Percentiles rank a stretch among this genome's conserved stretches.
phyloP scores from a whole-genome alignment of 2,329 filamentous ascomycete species.

The Thelonectria blattea region DNA sequence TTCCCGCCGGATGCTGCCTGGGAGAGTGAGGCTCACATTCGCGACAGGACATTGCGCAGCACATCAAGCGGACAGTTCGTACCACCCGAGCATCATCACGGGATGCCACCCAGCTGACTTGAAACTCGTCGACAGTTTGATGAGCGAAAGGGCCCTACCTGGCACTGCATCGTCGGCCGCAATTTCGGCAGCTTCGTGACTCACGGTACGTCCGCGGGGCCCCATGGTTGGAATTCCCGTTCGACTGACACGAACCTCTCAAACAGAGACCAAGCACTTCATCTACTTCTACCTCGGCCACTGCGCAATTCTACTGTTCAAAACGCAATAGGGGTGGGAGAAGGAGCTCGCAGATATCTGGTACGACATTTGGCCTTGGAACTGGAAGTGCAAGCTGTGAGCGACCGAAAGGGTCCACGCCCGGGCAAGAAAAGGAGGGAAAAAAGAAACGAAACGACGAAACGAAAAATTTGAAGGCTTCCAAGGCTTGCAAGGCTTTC shows the following conservation, averaged over 20 bases:
- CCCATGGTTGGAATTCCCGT: not conserved
- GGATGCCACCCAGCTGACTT: conserved; percentile 19
- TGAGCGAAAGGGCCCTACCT: conserved; percentile 94
- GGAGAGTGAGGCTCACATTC: conserved; percentile 25
- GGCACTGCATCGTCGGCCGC: conserved; percentile 98
- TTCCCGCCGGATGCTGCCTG: not conserved
- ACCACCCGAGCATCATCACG: conserved; percentile 11
- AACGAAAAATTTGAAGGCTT: not conserved
- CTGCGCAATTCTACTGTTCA: conserved; percentile 97
- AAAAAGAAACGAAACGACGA: conserved; percentile 13
- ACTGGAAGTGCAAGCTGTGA: conserved; percentile 39
- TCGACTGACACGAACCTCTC: conserved; percentile 21
- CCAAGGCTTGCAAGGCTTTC: conserved; percentile 27
- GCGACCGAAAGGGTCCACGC: conserved; percentile 25
- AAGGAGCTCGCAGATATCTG: conserved; percentile 35
- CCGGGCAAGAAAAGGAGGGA: conserved; percentile 25
- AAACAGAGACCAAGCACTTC: conserved; percentile 95
- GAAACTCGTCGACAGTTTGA: conserved; percentile 72
- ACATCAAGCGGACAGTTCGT: conserved; percentile 87
- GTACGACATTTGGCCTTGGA: conserved; percentile 32
- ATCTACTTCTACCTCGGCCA: conserved; percentile 99
- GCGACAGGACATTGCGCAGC: conserved; percentile 85
- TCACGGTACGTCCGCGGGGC: conserved; percentile 69
- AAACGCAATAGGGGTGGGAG: conserved; percentile 77
- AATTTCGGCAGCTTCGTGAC: conserved; percentile 99